Evolutionary conservation across 202 grass and related monocot species (phyloP), one percentile per base, ranked within the genome.

Genomic region (Setaria italica): DNA sequence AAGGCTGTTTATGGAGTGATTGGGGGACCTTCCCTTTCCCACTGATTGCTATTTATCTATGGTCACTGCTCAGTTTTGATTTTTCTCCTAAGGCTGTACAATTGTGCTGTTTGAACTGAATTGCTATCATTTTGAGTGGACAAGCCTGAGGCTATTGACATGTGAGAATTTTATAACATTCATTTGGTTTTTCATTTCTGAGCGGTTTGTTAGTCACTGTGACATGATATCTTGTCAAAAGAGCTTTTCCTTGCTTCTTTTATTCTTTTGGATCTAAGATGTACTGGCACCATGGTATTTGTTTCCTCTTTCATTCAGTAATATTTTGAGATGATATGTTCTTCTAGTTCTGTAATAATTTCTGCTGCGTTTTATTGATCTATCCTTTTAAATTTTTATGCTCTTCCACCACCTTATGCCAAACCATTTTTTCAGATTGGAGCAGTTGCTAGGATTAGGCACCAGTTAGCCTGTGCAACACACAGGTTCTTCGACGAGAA

Each of bases 371-470:
- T 80, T 16, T 67, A 21, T 51, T 53, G 11, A 67, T 80, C 9
- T 67, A 15, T n/a, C 46, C 41, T 30, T 65, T 32, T 7, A 21
- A 4, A 32, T 17, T 66, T 33, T 51, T 53, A 3, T 67, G 3
- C 11, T 80, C 13, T 16, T 77, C n/a, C 4, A 32, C 9, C 37
- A 29, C 11, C 30, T 46, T 10, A 20, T 60, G 37, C 10, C 45
- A 81, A 81, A 30, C 50, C 9, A 30, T 32, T 74, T 91, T 79
- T 90, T 47, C 87, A 98, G 95, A 98, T 98, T 86, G 92, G 91
- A 15, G 91, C 89, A 2, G 74, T 98, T 58, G 92, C 91, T 80
- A 70, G 95, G 51, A 95, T 98, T 67, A 91, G 95, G 65, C 89
- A 98, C 76, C 25, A 25, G 25, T 25, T 25, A 25, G 25, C 25